Base-by-base conservation (phyloP, 352 stramenopile species). In the Globisporangium barbulae region DNA sequence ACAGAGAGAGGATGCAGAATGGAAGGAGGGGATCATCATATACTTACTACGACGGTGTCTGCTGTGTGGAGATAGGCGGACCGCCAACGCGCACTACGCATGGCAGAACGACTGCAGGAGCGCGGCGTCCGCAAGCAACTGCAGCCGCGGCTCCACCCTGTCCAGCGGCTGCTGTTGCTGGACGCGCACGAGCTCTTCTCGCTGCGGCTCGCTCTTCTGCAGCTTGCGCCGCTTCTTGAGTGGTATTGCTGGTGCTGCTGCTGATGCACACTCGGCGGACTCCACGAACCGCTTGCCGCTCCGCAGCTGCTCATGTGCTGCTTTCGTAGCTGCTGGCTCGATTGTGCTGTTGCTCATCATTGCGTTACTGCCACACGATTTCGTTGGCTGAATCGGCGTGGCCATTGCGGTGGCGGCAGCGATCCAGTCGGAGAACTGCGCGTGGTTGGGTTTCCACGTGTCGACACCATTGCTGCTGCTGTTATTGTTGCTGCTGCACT, bases 111-210 rank as follows among this genome's bases (percentile, higher is more conserved):
- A 89, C 53, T 92, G 81, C 53, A 90, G 67, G 30, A 92, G 67
- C 9, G 83, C 83, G 2, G 83, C 83, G 48, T 92, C 85, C 2
- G 83, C 83, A 25, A 92, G 68, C n/a, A 92, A 74, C 62, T 91
- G 79, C 22, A 93, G 69, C 3, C 73, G 78, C 15, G 80, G 80
- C 42, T 81, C 65, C 22, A 60, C 61, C 64, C 45, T 56, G 42
- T 31, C 61, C 53, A 53, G 55, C 63, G 53, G 42, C 19, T 7
- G 21, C 44, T 50, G 45, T 21, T 52, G 45, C 45, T 21, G 3
- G 7, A 41, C 50, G 37, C n/a, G 30, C 39, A 55, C 50, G 30
- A 65, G 21, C 28, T 65, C 60, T 54, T 61, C 50, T 39, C 42
- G 52, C 41, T 65, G 60, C 3, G 60, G 19, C n/a, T 65, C 50